A percentile compares a stretch with the other conserved stretches of the same genome.
phyloP scores from a whole-genome alignment of 1,139 yeast genomes.

The Geotrichum klebahnii region DNA sequence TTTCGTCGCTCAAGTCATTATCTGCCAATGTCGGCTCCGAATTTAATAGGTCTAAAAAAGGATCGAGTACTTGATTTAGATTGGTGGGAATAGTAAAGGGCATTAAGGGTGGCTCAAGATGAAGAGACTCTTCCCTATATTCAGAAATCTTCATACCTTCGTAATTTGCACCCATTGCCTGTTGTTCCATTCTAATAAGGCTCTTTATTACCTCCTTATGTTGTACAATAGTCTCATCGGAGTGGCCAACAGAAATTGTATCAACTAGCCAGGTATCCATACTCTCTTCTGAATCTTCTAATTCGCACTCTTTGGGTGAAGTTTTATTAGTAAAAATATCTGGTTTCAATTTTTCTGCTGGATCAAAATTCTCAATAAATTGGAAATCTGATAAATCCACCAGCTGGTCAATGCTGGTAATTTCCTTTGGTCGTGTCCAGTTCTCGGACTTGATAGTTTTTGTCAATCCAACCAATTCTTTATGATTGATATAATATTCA shows the following conservation, averaged over 20 bases:
- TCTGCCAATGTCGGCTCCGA: constrained; percentile 14
- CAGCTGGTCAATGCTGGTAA: background rate
- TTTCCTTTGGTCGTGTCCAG: background rate
- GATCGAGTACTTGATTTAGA: background rate
- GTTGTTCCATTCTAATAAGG: constrained; percentile 1
- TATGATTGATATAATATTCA: too few species aligned
- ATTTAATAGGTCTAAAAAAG: background rate
- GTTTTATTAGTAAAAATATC: background rate
- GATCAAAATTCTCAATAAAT: constrained; percentile 1
- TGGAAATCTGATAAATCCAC: background rate
- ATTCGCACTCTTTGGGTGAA: background rate
- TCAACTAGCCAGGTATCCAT: background rate
- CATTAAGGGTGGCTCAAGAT: constrained; percentile 3
- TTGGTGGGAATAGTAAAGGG: background rate
- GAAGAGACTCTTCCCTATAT: background rate
- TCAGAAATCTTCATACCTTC: background rate
- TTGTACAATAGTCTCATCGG: constrained; percentile 10
- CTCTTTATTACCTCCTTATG: constrained; percentile 1
- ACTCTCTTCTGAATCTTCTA: background rate
- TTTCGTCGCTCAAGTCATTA: constrained; percentile 9
- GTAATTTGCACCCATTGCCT: background rate
- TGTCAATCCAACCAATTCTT: background rate
- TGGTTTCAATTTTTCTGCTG: background rate
- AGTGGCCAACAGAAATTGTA: background rate
- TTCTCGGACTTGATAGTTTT: background rate